Evolutionary conservation across 257 asterid species (phyloP).

Genomic region (Ballota nigra): DNA sequence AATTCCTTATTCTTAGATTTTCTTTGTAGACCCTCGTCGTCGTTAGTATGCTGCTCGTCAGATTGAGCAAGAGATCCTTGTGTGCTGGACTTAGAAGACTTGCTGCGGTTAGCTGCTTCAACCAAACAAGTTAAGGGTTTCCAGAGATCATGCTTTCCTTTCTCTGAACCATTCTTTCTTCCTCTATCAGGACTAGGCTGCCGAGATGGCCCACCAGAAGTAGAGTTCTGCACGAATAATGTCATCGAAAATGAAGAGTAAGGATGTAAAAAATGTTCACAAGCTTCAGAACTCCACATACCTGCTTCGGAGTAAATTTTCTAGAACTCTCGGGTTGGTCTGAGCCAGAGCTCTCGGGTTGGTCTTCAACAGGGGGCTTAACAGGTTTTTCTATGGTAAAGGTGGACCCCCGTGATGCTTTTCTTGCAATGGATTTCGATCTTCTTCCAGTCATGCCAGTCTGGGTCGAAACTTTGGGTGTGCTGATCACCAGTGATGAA

Average conservation of each 20-base stretch:
- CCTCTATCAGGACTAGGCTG: constrained; percentile 44
- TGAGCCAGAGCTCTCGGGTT: constrained; percentile 64
- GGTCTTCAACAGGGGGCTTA: constrained; percentile 44
- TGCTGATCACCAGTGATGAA: constrained; percentile 59
- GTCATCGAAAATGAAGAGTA: constrained; percentile 16
- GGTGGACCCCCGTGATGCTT: constrained; percentile 36
- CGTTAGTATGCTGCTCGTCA: constrained; percentile 44
- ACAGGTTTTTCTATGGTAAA: constrained; percentile 48
- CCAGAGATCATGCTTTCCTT: constrained; percentile 64
- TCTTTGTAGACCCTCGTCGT: constrained; percentile 43
- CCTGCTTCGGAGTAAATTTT: constrained; percentile 65
- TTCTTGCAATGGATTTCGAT: constrained; percentile 39
- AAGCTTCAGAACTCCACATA: constrained; percentile 33
- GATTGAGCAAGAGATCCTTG: constrained; percentile 51
- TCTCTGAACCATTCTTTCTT: constrained; percentile 37
- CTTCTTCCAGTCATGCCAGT: constrained; percentile 50
- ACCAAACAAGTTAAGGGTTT: constrained; percentile 79
- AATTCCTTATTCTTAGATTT: constrained; percentile 50
- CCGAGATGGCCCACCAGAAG: constrained; percentile 50
- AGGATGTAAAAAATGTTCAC: background rate
- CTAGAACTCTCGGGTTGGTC: constrained; percentile 51
- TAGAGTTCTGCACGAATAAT: constrained; percentile 45
- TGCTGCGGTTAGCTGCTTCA: constrained; percentile 77
- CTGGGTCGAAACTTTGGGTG: constrained; percentile 54
- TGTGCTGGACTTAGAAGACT: constrained; percentile 50